Conservation (phyloP, 1,139 yeast species). For the Nadsonia starkeyi-henricii region DNA sequence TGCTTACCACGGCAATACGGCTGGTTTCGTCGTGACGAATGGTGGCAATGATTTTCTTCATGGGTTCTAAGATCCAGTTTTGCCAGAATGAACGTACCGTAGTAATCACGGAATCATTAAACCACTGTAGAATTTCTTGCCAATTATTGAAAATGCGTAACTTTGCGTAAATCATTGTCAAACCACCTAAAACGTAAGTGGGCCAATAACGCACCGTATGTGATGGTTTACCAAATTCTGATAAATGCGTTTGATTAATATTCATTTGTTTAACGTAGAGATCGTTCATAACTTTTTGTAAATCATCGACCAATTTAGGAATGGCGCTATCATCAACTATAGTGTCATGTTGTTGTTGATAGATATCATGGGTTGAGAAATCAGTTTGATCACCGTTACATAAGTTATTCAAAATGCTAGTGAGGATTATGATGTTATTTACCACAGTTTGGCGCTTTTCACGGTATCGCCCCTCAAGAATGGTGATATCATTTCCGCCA, state of each 20-base stretch:
- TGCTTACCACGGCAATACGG: conserved; percentile 62
- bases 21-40: conserved; percentile 68
- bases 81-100: conserved; percentile 52
- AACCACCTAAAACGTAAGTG: conserved; percentile 19
- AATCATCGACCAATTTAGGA: background rate
- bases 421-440: background rate
- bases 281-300: background rate
- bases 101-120: conserved; percentile 43
- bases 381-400: conserved; percentile 3
- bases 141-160: conserved; percentile 35
- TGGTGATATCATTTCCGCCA: background rate
- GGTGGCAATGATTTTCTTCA: conserved; percentile 60
- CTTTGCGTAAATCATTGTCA: conserved; percentile 19
- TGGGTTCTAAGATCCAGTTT: conserved; percentile 76
- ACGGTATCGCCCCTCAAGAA: background rate
- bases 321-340: conserved; percentile 2
- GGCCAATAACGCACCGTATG: conserved; percentile 58
- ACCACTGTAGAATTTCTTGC: conserved; percentile 40
- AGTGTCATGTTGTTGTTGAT: conserved; percentile 7
- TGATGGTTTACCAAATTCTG: conserved; percentile 32
- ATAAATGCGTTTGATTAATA: background rate
- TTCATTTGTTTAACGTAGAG: background rate
- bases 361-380: conserved; percentile 3
- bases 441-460: background rate
- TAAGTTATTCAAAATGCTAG: background rate